Conservation (phyloP, 257 asterid genomes). For the Solanum chmielewskii region DNA sequence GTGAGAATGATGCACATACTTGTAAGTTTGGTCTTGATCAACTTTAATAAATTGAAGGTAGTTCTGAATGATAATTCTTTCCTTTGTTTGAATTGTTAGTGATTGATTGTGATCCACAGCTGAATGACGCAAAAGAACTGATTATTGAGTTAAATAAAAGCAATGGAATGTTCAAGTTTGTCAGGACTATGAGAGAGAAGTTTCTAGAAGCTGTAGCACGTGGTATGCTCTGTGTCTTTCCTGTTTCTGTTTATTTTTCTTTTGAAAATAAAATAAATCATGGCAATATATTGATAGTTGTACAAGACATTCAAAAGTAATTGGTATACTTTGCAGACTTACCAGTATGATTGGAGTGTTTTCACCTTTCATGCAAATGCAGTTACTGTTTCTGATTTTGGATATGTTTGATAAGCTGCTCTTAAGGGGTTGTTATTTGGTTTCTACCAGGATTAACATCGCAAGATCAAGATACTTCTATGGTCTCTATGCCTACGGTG, state of each 20-base stretch:
- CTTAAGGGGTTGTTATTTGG: conserved; percentile 20
- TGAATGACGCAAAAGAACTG: conserved; percentile 44
- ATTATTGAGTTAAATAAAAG: conserved; percentile 47
- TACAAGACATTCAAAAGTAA: background rate
- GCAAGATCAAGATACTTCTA: conserved; percentile 31
- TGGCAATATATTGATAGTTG: background rate
- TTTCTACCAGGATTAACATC: conserved; percentile 17
- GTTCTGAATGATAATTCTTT: background rate
- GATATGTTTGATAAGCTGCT: background rate
- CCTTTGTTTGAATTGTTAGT: conserved; percentile 25
- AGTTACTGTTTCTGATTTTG: conserved; percentile 14
- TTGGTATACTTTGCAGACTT: background rate
- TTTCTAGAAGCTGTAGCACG: conserved; percentile 51
- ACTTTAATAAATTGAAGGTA: background rate
- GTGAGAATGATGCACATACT: conserved; percentile 54
- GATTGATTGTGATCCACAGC: conserved; percentile 58
- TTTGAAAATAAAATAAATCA: background rate
- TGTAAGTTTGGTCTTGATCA: conserved; percentile 37
- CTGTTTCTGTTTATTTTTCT: background rate
- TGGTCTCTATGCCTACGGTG: conserved; percentile 45
- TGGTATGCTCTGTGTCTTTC: conserved; percentile 29
- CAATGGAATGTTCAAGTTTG: conserved; percentile 73
- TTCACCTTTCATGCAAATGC: background rate
- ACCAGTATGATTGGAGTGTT: background rate
- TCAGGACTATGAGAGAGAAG: conserved; percentile 64